Conservation (phyloP, 1,139 yeast genomes). For the Suhomyces panamericanus region DNA sequence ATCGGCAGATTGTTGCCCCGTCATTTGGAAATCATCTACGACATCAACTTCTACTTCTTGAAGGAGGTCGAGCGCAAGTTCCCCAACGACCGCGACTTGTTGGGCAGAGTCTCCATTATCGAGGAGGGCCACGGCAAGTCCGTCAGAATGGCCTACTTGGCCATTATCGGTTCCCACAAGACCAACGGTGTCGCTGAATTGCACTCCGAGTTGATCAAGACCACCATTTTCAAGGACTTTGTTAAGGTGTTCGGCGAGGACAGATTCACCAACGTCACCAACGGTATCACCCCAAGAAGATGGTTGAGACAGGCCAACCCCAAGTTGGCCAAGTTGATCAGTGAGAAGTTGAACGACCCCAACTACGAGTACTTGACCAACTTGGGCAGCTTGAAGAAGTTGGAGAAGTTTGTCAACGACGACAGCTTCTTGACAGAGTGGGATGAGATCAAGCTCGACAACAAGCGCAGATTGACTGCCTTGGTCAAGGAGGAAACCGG, state of each 20-base stretch:
- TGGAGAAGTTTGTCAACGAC: slow-evolving; percentile 71
- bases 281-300: slow-evolving; percentile 95
- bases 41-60: slow-evolving; percentile 77
- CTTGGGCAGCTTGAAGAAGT: slow-evolving; percentile 63
- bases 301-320: slow-evolving; percentile 97
- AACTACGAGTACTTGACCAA: slow-evolving; percentile 66
- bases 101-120: slow-evolving; percentile 74
- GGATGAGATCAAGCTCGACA: slow-evolving; percentile 68
- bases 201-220: slow-evolving; percentile 86
- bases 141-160: slow-evolving; percentile 89
- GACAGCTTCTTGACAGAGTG: slow-evolving; percentile 65
- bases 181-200: slow-evolving; percentile 96
- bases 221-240: slow-evolving; percentile 88
- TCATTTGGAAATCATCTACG: slow-evolving; percentile 88
- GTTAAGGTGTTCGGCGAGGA: slow-evolving; percentile 78
- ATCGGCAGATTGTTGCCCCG: slow-evolving; percentile 81
- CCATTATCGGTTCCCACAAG: slow-evolving; percentile 88
- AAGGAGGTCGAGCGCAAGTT: slow-evolving; percentile 71
- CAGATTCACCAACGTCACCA: slow-evolving; percentile 88
- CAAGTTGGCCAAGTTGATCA: slow-evolving; percentile 66
- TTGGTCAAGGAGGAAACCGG: slow-evolving; percentile 69
- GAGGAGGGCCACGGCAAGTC: slow-evolving; percentile 81
- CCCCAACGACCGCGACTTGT: slow-evolving; percentile 66
- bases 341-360: slow-evolving; percentile 66
- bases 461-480: slow-evolving; percentile 69